Conservation (phyloP, 2,329 filamentous ascomycete genomes). For the Penicillium sp. region DNA sequence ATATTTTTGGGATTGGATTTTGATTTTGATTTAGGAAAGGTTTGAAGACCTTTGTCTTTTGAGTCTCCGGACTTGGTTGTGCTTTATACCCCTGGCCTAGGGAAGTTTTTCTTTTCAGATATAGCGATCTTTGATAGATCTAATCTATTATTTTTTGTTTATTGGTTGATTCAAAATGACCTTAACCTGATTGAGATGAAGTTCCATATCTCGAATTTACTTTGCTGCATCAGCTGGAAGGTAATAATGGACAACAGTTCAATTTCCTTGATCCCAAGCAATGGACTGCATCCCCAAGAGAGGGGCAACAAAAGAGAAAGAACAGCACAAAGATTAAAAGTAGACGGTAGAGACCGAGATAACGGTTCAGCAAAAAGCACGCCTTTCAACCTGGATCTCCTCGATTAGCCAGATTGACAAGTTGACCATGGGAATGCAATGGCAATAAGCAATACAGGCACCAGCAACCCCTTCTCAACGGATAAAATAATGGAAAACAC, state of each 20-base stretch:
- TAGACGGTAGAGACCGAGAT: slow-evolving; percentile 20
- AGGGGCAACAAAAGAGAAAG: slow-evolving; percentile 3
- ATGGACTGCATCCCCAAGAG: slow-evolving; percentile 6
- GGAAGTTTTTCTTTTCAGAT: slow-evolving; percentile 3
- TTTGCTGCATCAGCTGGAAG: neutral
- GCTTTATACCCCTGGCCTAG: slow-evolving; percentile 6
- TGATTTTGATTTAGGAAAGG: neutral
- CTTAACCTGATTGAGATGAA: no score
- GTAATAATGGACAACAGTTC: neutral
- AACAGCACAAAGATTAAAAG: slow-evolving; percentile 6
- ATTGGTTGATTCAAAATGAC: neutral
- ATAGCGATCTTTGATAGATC: slow-evolving; percentile 20
- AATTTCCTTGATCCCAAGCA: slow-evolving; percentile 17
- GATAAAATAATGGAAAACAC: slow-evolving; percentile 16
- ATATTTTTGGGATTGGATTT: slow-evolving; percentile 12
- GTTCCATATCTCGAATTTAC: neutral
- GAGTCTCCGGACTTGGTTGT: neutral
- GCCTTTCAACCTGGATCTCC: slow-evolving; percentile 15
- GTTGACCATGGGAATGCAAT: slow-evolving; percentile 4
- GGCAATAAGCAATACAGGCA: slow-evolving; percentile 5
- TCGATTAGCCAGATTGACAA: slow-evolving; percentile 5
- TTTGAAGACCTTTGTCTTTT: neutral
- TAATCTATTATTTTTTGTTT: slow-evolving; percentile 5
- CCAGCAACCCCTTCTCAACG: slow-evolving; percentile 1
- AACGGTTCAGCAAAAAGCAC: slow-evolving; percentile 9